Conservation (phyloP, 768 basidiomycete genomes). For the Podaxis sp. region DNA sequence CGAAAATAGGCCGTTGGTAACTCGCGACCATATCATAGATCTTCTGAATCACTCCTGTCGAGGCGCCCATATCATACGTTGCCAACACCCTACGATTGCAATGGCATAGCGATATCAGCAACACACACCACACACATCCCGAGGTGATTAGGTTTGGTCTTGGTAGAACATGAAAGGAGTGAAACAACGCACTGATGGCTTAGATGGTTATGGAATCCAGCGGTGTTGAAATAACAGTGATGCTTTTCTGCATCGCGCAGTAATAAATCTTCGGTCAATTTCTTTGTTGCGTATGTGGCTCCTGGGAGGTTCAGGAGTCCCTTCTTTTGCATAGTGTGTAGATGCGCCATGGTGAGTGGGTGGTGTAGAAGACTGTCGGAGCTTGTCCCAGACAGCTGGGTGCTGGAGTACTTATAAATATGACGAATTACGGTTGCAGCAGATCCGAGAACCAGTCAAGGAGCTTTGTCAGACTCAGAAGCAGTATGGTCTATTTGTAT, state of each 20-base stretch:
- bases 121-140: neutral
- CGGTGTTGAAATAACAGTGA: constrained; percentile 46
- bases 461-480: neutral
- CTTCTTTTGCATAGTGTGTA: constrained; percentile 15
- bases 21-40: constrained; percentile 44
- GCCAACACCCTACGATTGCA: constrained; percentile 42
- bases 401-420: neutral
- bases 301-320: constrained; percentile 50
- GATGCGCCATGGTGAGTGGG: neutral
- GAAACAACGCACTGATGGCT: constrained; percentile 51
- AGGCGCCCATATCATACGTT: constrained; percentile 55
- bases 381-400: neutral
- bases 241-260: constrained; percentile 45
- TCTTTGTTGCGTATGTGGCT: constrained; percentile 40
- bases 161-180: neutral
- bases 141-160: neutral
- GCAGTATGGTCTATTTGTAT: neutral
- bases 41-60: constrained; percentile 41
- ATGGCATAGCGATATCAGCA: neutral
- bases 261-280: constrained; percentile 40
- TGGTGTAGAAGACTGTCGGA: neutral
- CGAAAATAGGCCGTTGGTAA: constrained; percentile 37
- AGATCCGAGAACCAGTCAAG: neutral
- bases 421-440: too few species aligned
- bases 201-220: constrained; percentile 53